phyloP scores from a whole-genome alignment of 1,284 basidiomycete species.

The Sphagnurus paluster region DNA sequence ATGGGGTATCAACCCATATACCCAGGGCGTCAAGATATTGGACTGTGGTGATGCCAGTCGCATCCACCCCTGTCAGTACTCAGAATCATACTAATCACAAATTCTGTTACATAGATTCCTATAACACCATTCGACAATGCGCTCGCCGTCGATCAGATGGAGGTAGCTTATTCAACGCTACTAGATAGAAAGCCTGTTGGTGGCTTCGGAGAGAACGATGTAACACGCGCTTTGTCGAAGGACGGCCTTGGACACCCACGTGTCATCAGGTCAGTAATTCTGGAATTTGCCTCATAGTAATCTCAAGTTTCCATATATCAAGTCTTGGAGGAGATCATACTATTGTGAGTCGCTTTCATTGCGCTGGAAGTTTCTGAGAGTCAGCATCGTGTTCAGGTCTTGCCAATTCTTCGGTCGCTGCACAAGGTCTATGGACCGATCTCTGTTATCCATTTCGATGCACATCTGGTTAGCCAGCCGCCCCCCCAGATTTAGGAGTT shows the following conservation, averaged over 20 bases:
- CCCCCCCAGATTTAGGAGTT: too few relatives aligned
- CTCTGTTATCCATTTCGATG: constrained; percentile 82
- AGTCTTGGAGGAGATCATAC: constrained; percentile 82
- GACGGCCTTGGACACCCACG: constrained; percentile 64
- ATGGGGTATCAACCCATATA: constrained; percentile 71
- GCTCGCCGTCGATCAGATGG: constrained; percentile 76
- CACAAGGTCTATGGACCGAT: constrained; percentile 74
- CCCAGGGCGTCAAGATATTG: constrained; percentile 56
- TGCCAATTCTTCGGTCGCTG: constrained; percentile 73
- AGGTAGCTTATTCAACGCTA: constrained; percentile 73
- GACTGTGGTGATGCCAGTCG: constrained; percentile 78
- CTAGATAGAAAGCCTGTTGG: constrained; percentile 50
- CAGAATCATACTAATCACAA: too few relatives aligned
- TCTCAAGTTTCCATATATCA: constrained; percentile 1
- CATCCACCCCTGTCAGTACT: too few relatives aligned
- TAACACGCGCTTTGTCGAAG: constrained; percentile 40
- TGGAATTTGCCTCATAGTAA: background rate
- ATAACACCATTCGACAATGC: constrained; percentile 73
- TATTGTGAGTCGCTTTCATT: constrained; percentile 47
- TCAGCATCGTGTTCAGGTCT: constrained; percentile 32
- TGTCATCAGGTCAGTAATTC: constrained; percentile 53
- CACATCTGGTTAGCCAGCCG: constrained; percentile 73
- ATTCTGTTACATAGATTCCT: too few relatives aligned
- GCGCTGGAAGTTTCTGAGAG: background rate
- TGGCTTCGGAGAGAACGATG: constrained; percentile 24